Percentiles rank a stretch among this genome's conserved stretches.
Evolutionary conservation across 441 rosid species (phyloP).

Genomic region (Melastoma candidum): DNA sequence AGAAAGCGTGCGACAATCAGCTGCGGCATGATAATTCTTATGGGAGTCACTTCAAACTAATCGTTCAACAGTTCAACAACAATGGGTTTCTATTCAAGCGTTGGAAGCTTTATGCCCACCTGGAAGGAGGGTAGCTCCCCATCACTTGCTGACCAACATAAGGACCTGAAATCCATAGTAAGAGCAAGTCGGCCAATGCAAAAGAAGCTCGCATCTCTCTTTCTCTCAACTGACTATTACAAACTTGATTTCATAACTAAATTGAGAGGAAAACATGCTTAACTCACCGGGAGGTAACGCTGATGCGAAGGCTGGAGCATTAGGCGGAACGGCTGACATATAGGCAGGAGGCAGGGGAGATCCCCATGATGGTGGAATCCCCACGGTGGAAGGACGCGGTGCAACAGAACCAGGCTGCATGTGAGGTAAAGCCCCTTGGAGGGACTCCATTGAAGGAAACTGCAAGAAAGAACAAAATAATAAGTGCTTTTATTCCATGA

Average conservation of each 20-base stretch:
- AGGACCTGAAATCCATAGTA: constrained; percentile 33
- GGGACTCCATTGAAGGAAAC: constrained; percentile 72
- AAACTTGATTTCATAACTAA: not conserved
- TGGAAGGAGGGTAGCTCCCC: constrained; percentile 23
- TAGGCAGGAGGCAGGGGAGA: constrained; percentile 43
- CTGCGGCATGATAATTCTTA: no score
- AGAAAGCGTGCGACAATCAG: constrained; percentile 3
- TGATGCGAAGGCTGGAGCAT: constrained; percentile 18
- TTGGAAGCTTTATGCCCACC: constrained; percentile 21
- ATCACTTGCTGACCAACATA: constrained; percentile 30
- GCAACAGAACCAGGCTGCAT: constrained; percentile 37
- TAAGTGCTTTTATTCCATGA: not conserved
- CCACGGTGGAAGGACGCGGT: constrained; percentile 33
- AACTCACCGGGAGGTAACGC: constrained; percentile 37
- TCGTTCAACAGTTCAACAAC: no score
- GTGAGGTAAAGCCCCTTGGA: constrained; percentile 58
- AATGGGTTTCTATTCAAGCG: not conserved
- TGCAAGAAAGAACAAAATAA: constrained; percentile 21
- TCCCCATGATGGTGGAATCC: constrained; percentile 36
- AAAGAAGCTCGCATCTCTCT: not conserved
- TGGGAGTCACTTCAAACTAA: no score
- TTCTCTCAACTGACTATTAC: not conserved
- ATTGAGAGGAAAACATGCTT: no score
- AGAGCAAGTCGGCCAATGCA: constrained; percentile 15
- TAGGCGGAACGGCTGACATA: constrained; percentile 38